Evolutionary conservation across 768 basidiomycete species (phyloP).

Genomic region (Auricularia sp.): DNA sequence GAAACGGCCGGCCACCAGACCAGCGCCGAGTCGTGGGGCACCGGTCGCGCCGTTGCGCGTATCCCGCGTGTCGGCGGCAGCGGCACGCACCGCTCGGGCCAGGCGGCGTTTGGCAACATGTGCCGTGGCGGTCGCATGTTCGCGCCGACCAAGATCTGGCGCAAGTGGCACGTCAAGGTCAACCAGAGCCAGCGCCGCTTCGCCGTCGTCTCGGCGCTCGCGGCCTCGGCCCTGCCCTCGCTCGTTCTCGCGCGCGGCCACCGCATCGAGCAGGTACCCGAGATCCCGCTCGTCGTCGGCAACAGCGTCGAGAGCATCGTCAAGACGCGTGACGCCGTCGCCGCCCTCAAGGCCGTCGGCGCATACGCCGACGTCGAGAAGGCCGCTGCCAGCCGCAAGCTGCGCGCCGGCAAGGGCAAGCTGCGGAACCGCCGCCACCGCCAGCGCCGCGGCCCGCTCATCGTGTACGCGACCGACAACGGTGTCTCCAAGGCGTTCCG

Average conservation of each 20-base stretch:
- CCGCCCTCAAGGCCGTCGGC: slow-evolving; percentile 80
- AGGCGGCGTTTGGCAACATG: slow-evolving; percentile 99
- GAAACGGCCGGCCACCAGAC: slow-evolving; percentile 99
- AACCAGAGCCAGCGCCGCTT: slow-evolving; percentile 99
- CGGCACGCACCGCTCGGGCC: slow-evolving; percentile 97
- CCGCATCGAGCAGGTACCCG: slow-evolving; percentile 93
- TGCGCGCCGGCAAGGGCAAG: slow-evolving; percentile 96
- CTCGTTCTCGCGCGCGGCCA: slow-evolving; percentile 98
- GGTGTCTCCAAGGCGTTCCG: slow-evolving; percentile 98
- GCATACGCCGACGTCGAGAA: slow-evolving; percentile 92
- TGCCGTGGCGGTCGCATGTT: slow-evolving; percentile 99
- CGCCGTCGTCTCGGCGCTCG: slow-evolving; percentile 94
- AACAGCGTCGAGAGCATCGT: slow-evolving; percentile 72
- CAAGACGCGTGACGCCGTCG: slow-evolving; percentile 96
- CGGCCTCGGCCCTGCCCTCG: slow-evolving; percentile 94
- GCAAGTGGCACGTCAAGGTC: slow-evolving; percentile 99
- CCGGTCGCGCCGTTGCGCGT: slow-evolving; percentile 99
- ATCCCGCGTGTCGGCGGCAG: slow-evolving; percentile 99
- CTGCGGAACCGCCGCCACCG: slow-evolving; percentile 93
- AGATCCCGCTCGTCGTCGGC: slow-evolving; percentile 89
- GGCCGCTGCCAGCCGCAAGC: slow-evolving; percentile 93
- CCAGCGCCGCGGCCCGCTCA: slow-evolving; percentile 92
- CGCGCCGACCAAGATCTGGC: slow-evolving; percentile 98
- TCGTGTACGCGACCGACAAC: slow-evolving; percentile 95
- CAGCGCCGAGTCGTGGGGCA: slow-evolving; percentile 98